phyloP scores from a whole-genome alignment of 768 basidiomycete species.

The Mycena rosella region DNA sequence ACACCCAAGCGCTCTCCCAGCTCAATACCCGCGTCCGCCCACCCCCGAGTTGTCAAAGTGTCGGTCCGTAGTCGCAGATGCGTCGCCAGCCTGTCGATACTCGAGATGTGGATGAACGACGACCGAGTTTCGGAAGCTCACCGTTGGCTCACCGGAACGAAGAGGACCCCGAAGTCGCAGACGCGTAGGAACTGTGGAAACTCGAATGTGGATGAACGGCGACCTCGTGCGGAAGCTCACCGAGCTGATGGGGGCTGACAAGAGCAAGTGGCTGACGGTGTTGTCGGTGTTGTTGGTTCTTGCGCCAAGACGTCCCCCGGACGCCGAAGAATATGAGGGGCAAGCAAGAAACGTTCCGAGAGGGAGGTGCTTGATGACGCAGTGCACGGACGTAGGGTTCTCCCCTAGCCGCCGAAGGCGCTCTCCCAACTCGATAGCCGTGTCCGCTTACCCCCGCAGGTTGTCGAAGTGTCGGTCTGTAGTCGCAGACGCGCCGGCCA shows the following conservation, averaged over 20 bases:
- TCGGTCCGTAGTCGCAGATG: neutral
- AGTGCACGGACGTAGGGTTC: constrained; percentile 11
- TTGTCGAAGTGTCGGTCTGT: neutral
- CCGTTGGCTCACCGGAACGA: no score
- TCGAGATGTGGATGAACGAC: no score
- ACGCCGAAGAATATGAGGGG: neutral
- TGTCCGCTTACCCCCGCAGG: neutral
- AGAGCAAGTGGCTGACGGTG: no score
- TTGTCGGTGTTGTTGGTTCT: no score
- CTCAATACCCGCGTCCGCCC: constrained; percentile 8
- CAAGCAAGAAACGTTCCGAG: constrained; percentile 1
- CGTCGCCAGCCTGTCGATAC: no score
- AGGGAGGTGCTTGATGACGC: constrained; percentile 19
- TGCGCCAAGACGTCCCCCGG: no score
- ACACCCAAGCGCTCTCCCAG: constrained; percentile 12
- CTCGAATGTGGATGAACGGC: no score
- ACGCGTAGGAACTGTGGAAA: no score
- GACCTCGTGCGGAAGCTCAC: no score
- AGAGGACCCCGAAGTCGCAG: no score
- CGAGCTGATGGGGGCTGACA: no score
- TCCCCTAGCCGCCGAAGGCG: constrained; percentile 17
- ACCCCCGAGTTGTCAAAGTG: neutral
- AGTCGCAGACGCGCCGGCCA: neutral
- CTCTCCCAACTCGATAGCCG: constrained; percentile 13
- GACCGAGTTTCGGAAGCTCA: no score